Conservation (phyloP, 441 rosid species). For the Pelargonium myrrhifolium region DNA sequence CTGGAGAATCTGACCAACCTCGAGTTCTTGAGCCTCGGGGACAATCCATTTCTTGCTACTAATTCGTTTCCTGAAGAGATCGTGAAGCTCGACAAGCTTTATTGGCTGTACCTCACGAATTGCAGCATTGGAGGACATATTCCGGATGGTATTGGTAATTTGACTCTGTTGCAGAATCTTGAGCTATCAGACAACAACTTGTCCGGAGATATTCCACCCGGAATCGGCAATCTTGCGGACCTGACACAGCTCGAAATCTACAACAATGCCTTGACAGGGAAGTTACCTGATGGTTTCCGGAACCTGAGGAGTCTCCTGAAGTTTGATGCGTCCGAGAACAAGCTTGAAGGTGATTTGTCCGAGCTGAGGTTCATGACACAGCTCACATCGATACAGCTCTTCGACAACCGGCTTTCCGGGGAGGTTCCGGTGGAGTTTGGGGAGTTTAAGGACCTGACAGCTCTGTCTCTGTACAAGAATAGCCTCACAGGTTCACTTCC, state of each 20-base stretch:
- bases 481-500: constrained; percentile 49
- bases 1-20: constrained; percentile 32
- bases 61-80: constrained; percentile 39
- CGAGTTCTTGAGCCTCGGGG: constrained; percentile 49
- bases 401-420: constrained; percentile 44
- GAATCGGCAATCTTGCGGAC: constrained; percentile 29
- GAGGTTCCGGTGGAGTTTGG: constrained; percentile 49
- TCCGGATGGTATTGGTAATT: constrained; percentile 39
- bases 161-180: constrained; percentile 35
- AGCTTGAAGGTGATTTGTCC: constrained; percentile 42
- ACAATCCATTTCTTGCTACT: constrained; percentile 33
- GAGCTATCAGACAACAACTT: constrained; percentile 48
- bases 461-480: constrained; percentile 44
- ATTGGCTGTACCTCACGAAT: constrained; percentile 47
- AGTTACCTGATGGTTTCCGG: constrained; percentile 41
- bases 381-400: constrained; percentile 36
- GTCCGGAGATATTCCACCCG: constrained; percentile 39
- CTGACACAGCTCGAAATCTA: constrained; percentile 54
- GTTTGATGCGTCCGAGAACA: constrained; percentile 45
- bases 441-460: constrained; percentile 39
- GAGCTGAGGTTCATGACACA: constrained; percentile 37
- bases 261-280: constrained; percentile 43
- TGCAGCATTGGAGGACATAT: constrained; percentile 48
- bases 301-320: constrained; percentile 32
- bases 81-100: constrained; percentile 31